phyloP scores from a whole-genome alignment of 768 basidiomycete species.

The Nevesoporus exiguus region DNA sequence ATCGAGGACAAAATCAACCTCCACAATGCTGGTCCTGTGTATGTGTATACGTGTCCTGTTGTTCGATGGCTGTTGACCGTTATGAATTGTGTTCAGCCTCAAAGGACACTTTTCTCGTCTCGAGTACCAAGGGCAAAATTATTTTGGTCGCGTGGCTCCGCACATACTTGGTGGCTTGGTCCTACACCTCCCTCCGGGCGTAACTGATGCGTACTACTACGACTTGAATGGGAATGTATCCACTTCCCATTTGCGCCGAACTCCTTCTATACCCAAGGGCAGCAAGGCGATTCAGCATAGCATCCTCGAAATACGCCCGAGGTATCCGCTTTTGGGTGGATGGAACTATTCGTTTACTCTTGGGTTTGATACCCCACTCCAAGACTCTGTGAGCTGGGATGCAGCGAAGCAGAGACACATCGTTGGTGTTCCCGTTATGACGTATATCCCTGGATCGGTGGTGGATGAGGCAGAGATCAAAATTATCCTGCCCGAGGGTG shows the following conservation, averaged over 20 bases:
- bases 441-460: slow-evolving; percentile 71
- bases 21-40: slow-evolving; percentile 90
- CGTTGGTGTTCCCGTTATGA: slow-evolving; percentile 84
- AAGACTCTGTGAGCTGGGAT: slow-evolving; percentile 67
- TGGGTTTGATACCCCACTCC: slow-evolving; percentile 88
- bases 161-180: slow-evolving; percentile 71
- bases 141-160: slow-evolving; percentile 60
- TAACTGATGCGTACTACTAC: slow-evolving; percentile 82
- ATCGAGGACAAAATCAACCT: slow-evolving; percentile 84
- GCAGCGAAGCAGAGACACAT: slow-evolving; percentile 61
- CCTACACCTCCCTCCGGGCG: slow-evolving; percentile 80
- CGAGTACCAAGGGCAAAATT: slow-evolving; percentile 74
- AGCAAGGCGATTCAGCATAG: slow-evolving; percentile 53
- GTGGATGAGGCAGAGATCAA: slow-evolving; percentile 76
- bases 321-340: slow-evolving; percentile 92
- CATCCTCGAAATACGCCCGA: slow-evolving; percentile 76
- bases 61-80: not conserved
- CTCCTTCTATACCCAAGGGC: slow-evolving; percentile 62
- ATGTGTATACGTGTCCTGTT: slow-evolving; percentile 32
- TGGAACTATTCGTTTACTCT: slow-evolving; percentile 97
- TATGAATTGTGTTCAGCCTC: slow-evolving; percentile 48
- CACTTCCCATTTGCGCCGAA: slow-evolving; percentile 77
- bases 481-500: slow-evolving; percentile 92
- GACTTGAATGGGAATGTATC: slow-evolving; percentile 96
- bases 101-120: slow-evolving; percentile 96